These are phyloP conservation scores for Yamadazyma spencermartinsiae DNA, from an alignment of 1,139 yeast genomes.

Conservation along the genomic window DNA sequence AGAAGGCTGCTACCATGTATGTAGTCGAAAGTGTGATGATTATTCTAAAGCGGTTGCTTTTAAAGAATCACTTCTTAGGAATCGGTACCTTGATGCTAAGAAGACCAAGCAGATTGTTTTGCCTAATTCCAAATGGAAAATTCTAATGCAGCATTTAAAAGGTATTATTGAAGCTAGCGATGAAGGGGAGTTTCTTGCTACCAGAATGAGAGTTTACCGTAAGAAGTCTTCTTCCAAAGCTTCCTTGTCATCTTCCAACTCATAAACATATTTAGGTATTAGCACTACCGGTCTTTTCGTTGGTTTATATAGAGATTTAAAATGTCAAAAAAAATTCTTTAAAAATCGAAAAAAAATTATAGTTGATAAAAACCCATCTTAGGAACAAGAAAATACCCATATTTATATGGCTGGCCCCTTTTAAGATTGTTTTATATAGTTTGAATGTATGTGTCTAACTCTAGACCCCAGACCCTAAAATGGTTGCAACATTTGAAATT, in stretches of 20 bases:
- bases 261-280: too few relatives aligned
- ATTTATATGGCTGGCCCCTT: background rate
- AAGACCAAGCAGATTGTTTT: background rate
- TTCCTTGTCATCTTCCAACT: too few relatives aligned
- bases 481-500: too few relatives aligned
- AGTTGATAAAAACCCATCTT: too few relatives aligned
- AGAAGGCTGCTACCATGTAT: constrained; percentile 1
- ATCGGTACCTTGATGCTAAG: background rate
- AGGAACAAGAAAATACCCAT: too few relatives aligned
- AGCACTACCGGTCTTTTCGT: too few relatives aligned
- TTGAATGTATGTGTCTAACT: too few relatives aligned
- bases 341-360: background rate
- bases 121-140: background rate
- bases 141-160: background rate
- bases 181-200: background rate
- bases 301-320: too few relatives aligned
- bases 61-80: background rate
- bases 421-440: background rate
- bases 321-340: background rate
- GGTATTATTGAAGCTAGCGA: background rate
- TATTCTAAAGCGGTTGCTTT: background rate
- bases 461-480: too few relatives aligned
- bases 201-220: background rate
- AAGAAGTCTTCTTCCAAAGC: too few relatives aligned
- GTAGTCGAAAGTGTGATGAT: background rate